A percentile compares a stretch with the other conserved stretches of the same genome.
These are phyloP conservation scores for Globisporangium paddicum DNA, from an alignment of 352 stramenopile genomes.

Conservation along the genomic window DNA sequence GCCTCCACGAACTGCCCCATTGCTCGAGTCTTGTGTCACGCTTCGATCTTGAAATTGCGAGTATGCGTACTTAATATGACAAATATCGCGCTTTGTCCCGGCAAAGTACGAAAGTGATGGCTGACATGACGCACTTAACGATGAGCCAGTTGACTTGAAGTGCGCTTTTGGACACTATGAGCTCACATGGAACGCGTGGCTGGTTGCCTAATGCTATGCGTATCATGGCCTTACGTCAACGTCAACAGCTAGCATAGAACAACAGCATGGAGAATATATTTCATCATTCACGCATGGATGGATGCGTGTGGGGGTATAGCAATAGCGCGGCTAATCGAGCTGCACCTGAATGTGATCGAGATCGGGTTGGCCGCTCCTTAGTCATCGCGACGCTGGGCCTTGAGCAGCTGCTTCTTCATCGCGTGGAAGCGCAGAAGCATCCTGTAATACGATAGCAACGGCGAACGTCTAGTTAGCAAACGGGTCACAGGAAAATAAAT, in stretches of 20 bases:
- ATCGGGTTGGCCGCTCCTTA: constrained; percentile 11
- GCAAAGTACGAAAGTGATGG: not conserved
- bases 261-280: not conserved
- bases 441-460: constrained; percentile 15
- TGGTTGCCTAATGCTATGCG: not conserved
- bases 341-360: not conserved
- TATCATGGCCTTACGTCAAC: not conserved
- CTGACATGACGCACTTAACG: not conserved
- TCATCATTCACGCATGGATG: constrained; percentile 3
- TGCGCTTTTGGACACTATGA: not conserved
- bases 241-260: not conserved
- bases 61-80: not conserved
- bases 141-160: constrained; percentile 2
- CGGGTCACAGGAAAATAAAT: not conserved
- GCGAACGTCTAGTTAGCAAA: not conserved
- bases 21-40: not conserved
- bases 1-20: constrained; percentile 42
- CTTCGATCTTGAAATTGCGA: not conserved
- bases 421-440: constrained; percentile 80
- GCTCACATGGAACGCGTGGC: not conserved
- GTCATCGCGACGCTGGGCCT: constrained; percentile 58
- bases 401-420: constrained; percentile 74
- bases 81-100: not conserved
- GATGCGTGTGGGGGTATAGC: not conserved
- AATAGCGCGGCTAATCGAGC: not conserved